Evolutionary conservation across 2,329 filamentous ascomycete genomes (phyloP).

Genomic region (Grosmannia huntii): DNA sequence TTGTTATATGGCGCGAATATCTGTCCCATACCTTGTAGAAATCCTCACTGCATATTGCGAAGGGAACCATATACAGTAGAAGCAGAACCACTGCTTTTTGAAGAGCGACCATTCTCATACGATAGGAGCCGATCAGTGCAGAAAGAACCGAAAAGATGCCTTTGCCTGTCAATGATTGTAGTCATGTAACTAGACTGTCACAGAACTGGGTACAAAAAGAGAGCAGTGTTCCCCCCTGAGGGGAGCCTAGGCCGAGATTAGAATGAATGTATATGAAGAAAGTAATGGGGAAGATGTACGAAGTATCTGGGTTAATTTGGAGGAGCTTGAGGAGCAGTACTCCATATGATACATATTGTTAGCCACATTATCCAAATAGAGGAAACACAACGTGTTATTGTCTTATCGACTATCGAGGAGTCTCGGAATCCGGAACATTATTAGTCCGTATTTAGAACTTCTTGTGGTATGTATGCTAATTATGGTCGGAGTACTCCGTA

Average conservation of each 20-base stretch:
- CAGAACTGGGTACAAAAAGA: not conserved
- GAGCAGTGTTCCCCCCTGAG: not conserved
- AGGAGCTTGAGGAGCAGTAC: not conserved
- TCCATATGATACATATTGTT: not conserved
- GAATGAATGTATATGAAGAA: not conserved
- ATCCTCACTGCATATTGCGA: constrained; percentile 51
- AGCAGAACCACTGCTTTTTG: constrained; percentile 24
- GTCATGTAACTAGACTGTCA: not conserved
- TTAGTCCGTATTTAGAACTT: constrained; percentile 2
- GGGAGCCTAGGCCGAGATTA: not conserved
- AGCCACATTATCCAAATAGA: not conserved
- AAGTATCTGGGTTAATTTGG: not conserved
- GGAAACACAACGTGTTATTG: constrained; percentile 14
- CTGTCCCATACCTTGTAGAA: constrained; percentile 56
- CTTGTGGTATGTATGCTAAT: not conserved
- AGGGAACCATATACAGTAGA: constrained; percentile 39
- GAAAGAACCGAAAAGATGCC: too few species aligned
- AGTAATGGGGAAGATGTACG: not conserved
- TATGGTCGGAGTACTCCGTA: too few species aligned
- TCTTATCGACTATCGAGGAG: not conserved
- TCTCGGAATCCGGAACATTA: constrained; percentile 1
- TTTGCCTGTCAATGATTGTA: too few species aligned
- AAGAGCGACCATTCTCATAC: constrained; percentile 3
- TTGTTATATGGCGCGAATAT: not conserved
- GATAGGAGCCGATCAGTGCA: not conserved